A percentile compares a stretch with the other conserved stretches of the same genome.
Evolutionary conservation across 106 monocot genomes (phyloP).

Genomic region (Platanthera zijinensis): DNA sequence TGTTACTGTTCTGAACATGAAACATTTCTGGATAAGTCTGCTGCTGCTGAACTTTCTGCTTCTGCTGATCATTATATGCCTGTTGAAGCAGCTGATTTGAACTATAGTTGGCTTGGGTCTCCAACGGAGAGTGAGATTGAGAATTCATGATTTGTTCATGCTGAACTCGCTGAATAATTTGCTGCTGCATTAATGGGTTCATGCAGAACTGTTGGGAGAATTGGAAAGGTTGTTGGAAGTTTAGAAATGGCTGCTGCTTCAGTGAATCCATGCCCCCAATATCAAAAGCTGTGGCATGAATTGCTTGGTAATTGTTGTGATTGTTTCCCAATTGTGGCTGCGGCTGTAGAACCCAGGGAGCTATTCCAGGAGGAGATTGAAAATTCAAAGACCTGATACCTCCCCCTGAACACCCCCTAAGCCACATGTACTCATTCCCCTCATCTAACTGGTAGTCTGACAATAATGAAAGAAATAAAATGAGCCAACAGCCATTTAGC

Average conservation of each 20-base stretch:
- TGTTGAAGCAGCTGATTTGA: conserved; percentile 51
- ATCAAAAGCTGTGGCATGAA: conserved; percentile 64
- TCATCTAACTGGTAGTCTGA: conserved; percentile 43
- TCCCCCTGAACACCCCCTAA: conserved; percentile 51
- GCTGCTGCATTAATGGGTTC: conserved; percentile 46
- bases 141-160: conserved; percentile 33
- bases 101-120: conserved; percentile 21
- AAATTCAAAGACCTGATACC: conserved; percentile 59
- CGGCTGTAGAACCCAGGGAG: conserved; percentile 53
- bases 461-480: neutral
- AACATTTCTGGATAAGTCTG: conserved; percentile 40
- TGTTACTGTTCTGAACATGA: conserved; percentile 31
- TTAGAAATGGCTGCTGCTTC: conserved; percentile 58
- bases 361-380: conserved; percentile 47
- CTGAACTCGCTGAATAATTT: conserved; percentile 47
- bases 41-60: conserved; percentile 34
- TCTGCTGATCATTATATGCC: conserved; percentile 39
- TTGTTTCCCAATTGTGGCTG: conserved; percentile 54
- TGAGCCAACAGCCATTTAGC: neutral
- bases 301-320: conserved; percentile 62
- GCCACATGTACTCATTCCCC: conserved; percentile 67
- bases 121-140: conserved; percentile 34
- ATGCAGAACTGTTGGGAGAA: conserved; percentile 43
- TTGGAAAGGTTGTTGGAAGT: conserved; percentile 64
- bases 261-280: conserved; percentile 43